Percentiles rank a stretch among this genome's conserved stretches.
phyloP scores from a whole-genome alignment of 768 basidiomycete species.

The Leccinum broughii region DNA sequence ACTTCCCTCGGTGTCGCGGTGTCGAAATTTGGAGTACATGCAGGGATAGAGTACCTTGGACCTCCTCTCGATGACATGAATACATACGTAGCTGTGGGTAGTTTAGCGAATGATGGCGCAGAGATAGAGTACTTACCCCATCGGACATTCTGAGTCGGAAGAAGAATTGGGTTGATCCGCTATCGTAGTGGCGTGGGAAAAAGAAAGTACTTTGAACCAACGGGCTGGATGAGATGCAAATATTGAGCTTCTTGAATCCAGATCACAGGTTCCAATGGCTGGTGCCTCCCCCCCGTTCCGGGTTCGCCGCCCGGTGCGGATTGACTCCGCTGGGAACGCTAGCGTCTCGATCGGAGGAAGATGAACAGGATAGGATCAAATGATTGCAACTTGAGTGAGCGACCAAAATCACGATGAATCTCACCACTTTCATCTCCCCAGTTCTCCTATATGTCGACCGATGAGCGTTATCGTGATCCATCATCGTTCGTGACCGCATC shows the following conservation, averaged over 20 bases:
- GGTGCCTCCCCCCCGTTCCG: slow-evolving; percentile 9
- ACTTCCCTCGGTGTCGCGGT: not conserved
- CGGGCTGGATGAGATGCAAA: not conserved
- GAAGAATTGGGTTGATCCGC: not conserved
- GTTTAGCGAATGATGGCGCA: not conserved
- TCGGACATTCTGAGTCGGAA: not conserved
- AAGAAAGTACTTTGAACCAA: not conserved
- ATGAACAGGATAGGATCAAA: slow-evolving; percentile 5
- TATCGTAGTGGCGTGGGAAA: not conserved
- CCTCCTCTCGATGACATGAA: not conserved
- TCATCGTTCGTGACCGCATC: not conserved
- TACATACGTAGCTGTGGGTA: not conserved
- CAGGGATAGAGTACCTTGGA: not conserved
- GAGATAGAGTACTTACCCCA: not conserved
- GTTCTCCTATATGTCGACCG: not conserved
- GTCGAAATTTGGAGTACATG: not conserved
- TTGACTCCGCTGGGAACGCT: slow-evolving; percentile 17
- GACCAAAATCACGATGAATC: not conserved
- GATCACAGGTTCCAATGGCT: not conserved
- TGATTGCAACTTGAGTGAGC: slow-evolving; percentile 2
- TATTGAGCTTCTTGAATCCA: not conserved
- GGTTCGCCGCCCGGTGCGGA: not conserved
- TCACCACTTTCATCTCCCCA: not conserved
- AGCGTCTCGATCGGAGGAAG: slow-evolving; percentile 10
- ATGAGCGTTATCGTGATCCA: slow-evolving; percentile 3